These are phyloP conservation scores for Arabis hirsuta DNA, from an alignment of 345 rosid genomes.

Conservation along the genomic window DNA sequence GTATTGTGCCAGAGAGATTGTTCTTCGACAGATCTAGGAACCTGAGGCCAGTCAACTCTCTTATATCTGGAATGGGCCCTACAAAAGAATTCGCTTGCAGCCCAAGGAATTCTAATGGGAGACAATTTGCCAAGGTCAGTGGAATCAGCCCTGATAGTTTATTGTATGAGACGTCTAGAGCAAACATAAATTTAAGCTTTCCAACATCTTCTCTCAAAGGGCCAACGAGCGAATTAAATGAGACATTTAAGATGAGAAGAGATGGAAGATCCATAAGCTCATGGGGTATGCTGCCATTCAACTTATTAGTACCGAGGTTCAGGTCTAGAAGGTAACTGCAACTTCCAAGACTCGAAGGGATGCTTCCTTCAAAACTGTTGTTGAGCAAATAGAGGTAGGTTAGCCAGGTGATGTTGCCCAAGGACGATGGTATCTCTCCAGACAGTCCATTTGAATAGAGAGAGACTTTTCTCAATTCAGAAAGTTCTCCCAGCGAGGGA, in stretches of 20 bases:
- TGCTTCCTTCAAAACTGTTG: constrained; percentile 31
- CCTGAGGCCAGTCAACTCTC: neutral
- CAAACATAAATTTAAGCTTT: neutral
- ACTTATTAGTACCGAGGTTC: neutral
- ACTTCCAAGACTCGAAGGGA: constrained; percentile 28
- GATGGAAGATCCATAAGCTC: constrained; percentile 23
- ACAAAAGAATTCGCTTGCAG: constrained; percentile 28
- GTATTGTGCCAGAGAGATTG: constrained; percentile 33
- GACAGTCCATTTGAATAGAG: constrained; percentile 31
- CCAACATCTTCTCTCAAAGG: constrained; percentile 16
- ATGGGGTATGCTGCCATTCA: constrained; percentile 23
- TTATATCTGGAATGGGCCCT: constrained; percentile 28
- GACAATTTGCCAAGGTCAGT: constrained; percentile 14
- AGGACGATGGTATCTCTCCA: constrained; percentile 36
- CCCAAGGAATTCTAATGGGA: constrained; percentile 3
- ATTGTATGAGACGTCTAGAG: constrained; percentile 1
- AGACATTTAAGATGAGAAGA: constrained; percentile 1
- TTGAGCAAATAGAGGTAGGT: constrained; percentile 1
- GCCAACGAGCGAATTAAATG: constrained; percentile 6
- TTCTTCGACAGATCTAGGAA: constrained; percentile 32
- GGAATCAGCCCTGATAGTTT: constrained; percentile 29
- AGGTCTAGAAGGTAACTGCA: constrained; percentile 17
- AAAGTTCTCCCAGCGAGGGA: constrained; percentile 13
- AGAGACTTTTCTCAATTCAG: constrained; percentile 17
- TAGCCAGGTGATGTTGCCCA: constrained; percentile 2